Evolutionary conservation across 2,329 filamentous ascomycete species (phyloP), one percentile per base, ranked within the genome.

Genomic region (Rhinocladiella mackenziei): DNA sequence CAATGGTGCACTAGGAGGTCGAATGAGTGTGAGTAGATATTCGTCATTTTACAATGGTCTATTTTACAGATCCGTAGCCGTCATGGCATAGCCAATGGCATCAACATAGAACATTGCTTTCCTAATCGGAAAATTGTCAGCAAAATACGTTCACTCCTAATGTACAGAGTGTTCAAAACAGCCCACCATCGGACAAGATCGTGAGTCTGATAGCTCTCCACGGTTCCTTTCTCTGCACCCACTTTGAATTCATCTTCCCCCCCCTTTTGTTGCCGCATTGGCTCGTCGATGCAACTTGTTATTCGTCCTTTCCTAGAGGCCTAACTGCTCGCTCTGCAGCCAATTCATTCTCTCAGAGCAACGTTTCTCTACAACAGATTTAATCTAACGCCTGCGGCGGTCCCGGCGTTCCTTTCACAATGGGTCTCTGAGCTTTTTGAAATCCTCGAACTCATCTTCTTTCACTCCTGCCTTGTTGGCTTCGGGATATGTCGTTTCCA

Each of bases 391-490:
- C n/a, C n/a, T n/a, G n/a, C n/a, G n/a, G n/a, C n/a, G n/a, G n/a
- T n/a, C n/a, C n/a, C n/a, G n/a, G n/a, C n/a, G n/a, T n/a, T n/a
- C n/a, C n/a, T 29, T 18, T 22, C 37, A 50, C 28, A 10, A 52
- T 50, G 44, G 20, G 48, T 23, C 35, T 43, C 15, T 41, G 45
- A 54, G 29, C 41, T 55, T 35, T 39, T 56, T 29, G 46, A 43
- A 11, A 59, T 66, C 26, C 43, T 63, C 29, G 57, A 66, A 45
- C 48, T 68, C 23, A 54, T 66, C 29, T 50, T 65, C 52, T n/a
- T 69, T 64, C 47, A 42, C 62, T 13, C 67, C 67, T 3, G 55
- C 61, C 9, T 32, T 65, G 15, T 50, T 62, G 18, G 31, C 61
- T 2, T 54, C 64, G 1, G 20, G 52, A 5, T 58, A 57, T 41